These are phyloP conservation scores for Pestalotiopsis sp. DNA, from an alignment of 2,329 filamentous ascomycete species.

Conservation along the genomic window DNA sequence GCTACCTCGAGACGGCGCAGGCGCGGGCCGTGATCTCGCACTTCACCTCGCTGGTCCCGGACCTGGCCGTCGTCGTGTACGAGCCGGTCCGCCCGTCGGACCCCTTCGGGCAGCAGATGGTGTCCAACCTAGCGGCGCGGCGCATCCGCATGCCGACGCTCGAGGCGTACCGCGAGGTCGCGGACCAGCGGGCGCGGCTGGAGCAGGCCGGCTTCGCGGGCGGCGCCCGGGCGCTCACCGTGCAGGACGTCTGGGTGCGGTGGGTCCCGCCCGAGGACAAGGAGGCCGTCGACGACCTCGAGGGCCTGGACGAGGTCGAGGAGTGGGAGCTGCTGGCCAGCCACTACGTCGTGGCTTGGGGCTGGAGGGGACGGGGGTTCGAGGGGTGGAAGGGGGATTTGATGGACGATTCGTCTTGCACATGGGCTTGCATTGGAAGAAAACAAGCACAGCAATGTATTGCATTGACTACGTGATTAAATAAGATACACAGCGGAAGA, in stretches of 20 bases:
- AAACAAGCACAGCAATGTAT: no score
- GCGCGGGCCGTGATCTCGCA: conserved; percentile 67
- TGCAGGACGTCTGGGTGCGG: conserved; percentile 68
- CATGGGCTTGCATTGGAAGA: background rate
- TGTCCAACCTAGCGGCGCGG: conserved; percentile 80
- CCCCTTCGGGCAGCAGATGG: conserved; percentile 89
- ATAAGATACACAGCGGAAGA: background rate
- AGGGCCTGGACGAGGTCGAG: conserved; percentile 93
- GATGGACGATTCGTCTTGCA: background rate
- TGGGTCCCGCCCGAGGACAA: conserved; percentile 77
- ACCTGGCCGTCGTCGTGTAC: conserved; percentile 72
- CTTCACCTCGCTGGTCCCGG: conserved; percentile 57
- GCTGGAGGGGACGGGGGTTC: conserved; percentile 63
- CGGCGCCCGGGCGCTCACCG: conserved; percentile 42
- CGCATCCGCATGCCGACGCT: conserved; percentile 86
- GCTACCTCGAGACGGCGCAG: conserved; percentile 74
- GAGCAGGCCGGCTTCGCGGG: conserved; percentile 64
- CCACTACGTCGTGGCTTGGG: conserved; percentile 93
- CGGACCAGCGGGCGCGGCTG: conserved; percentile 70
- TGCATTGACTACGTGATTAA: background rate
- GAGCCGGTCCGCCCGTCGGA: conserved; percentile 86
- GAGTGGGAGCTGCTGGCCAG: conserved; percentile 86
- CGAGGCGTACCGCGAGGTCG: conserved; percentile 67
- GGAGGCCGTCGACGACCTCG: conserved; percentile 74
- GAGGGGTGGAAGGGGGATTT: conserved; percentile 11